Base-by-base conservation (phyloP, 2,329 filamentous ascomycete species). In the Exophiala sideris region DNA sequence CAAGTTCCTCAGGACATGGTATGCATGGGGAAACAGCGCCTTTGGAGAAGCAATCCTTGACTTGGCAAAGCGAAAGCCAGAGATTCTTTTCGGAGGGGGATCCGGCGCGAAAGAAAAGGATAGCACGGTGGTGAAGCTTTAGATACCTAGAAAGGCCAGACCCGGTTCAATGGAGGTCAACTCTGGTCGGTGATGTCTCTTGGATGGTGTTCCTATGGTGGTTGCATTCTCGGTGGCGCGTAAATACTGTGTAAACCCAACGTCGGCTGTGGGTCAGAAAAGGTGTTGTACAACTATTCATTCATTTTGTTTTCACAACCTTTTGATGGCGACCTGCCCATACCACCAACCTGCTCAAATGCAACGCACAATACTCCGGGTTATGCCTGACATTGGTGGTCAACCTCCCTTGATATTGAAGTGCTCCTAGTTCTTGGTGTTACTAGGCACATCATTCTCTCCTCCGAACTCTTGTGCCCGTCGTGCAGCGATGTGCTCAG, bases 11-110 rank as follows among this genome's bases (percentile, higher is more conserved):
- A 47, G 52, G 20, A 21, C 48, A 12, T 97, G 92, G 92, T 96
- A 96, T 69, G 90, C 92, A 1, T 96, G 91, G 94, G 94, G 94
- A 9, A 99, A 97, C 64, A 92, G 89, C 0, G 90, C 99, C 7
- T 97, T 96, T 73, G 91, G 45, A 10, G 44, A 53, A 36, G 40
- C 44, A 20, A 44, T 48, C 6, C 16, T 53, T 9, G 50, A 53
- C 35, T 39, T 53, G 11, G 45, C 5, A 12, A 14, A 34, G 20
- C 16, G 50, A 14, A 53, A 53, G 33, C 45, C 50, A 24, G 40
- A 21, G 8, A 7, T 42, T 5, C 20, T 42, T 16, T 42, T 42
- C 11, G 40, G 40, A n/a, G 16, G 16, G 16, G 16, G 16, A 18
- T 35, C 3, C 33, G 33, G 33, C 33, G 33, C 9, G n/a, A 35